phyloP scores from a whole-genome alignment of 805 yeast genomes.

The Kockiozyma suomiensis region DNA sequence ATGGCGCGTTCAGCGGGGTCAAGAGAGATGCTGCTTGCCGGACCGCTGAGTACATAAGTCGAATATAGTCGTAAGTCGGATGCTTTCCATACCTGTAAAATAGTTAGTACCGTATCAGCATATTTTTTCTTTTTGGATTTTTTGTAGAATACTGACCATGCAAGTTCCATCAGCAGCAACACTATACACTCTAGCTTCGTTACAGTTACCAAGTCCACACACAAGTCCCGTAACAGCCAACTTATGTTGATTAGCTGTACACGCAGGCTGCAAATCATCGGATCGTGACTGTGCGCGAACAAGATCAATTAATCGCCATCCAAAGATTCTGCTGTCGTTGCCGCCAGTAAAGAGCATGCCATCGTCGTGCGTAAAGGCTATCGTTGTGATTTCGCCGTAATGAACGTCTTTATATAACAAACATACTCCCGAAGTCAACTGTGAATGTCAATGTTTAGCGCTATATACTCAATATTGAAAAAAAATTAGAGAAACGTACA shows the following conservation, averaged over 20 bases:
- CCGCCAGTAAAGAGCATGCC: slow-evolving; percentile 75
- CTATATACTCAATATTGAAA: too few species aligned
- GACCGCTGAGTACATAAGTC: slow-evolving; percentile 68
- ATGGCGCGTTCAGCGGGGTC: slow-evolving; percentile 81
- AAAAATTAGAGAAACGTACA: slow-evolving; percentile 7
- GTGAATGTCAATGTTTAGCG: too few species aligned
- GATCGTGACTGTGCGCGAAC: slow-evolving; percentile 44
- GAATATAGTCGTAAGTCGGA: slow-evolving; percentile 52
- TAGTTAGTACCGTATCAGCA: slow-evolving; percentile 24
- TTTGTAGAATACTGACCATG: too few species aligned
- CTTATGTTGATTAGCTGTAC: slow-evolving; percentile 44
- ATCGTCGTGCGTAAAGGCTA: slow-evolving; percentile 64
- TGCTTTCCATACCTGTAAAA: slow-evolving; percentile 65
- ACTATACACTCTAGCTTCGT: slow-evolving; percentile 67
- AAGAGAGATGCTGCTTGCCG: slow-evolving; percentile 58
- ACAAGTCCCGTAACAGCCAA: slow-evolving; percentile 54
- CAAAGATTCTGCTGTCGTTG: slow-evolving; percentile 72
- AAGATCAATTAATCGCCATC: slow-evolving; percentile 73
- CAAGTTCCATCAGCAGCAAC: slow-evolving; percentile 60
- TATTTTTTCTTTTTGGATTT: too few species aligned
- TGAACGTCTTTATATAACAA: slow-evolving; percentile 77
- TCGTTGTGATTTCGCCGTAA: slow-evolving; percentile 69
- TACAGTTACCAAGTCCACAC: slow-evolving; percentile 55
- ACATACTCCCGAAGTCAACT: slow-evolving; percentile 68
- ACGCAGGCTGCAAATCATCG: slow-evolving; percentile 38